phyloP scores from a whole-genome alignment of 495 filamentous ascomycete species.

The Geoglossum glabrum region DNA sequence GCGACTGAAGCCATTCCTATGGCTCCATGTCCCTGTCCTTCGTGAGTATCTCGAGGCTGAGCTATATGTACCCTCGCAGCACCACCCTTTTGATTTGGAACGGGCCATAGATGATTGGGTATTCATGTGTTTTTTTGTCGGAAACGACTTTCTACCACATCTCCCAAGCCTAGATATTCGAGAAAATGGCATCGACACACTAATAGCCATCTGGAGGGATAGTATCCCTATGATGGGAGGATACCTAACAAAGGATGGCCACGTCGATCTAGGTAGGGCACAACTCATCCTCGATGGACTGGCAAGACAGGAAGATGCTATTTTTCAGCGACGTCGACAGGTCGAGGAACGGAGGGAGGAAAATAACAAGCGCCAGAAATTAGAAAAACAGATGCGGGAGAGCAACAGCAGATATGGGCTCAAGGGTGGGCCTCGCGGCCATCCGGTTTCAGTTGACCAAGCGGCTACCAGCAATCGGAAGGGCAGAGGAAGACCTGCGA shows the following conservation, averaged over 20 bases:
- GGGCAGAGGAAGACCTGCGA: background rate
- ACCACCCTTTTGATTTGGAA: slow-evolving; percentile 73
- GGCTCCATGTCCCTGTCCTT: slow-evolving; percentile 83
- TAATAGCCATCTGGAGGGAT: slow-evolving; percentile 89
- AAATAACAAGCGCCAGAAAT: slow-evolving; percentile 54
- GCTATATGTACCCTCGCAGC: slow-evolving; percentile 58
- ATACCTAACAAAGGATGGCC: slow-evolving; percentile 87
- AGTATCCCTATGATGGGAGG: slow-evolving; percentile 82
- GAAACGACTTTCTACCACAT: slow-evolving; percentile 97
- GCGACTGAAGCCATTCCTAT: slow-evolving; percentile 80
- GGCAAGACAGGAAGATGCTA: slow-evolving; percentile 86
- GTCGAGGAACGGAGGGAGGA: slow-evolving; percentile 64
- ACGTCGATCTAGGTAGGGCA: slow-evolving; percentile 67
- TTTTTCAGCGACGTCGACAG: slow-evolving; percentile 70
- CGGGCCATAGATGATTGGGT: slow-evolving; percentile 98
- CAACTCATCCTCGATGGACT: slow-evolving; percentile 78
- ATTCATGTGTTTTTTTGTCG: slow-evolving; percentile 99
- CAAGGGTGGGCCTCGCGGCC: slow-evolving; percentile 1
- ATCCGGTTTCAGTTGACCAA: slow-evolving; percentile 13
- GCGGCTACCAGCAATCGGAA: background rate
- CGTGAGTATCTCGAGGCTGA: slow-evolving; percentile 87
- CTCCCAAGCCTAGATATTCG: slow-evolving; percentile 90
- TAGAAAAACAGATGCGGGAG: slow-evolving; percentile 37
- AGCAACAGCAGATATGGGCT: slow-evolving; percentile 23
- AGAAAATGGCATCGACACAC: slow-evolving; percentile 88